phyloP scores from a whole-genome alignment of 164 flowering plant species.

The Brasenia schreberi region DNA sequence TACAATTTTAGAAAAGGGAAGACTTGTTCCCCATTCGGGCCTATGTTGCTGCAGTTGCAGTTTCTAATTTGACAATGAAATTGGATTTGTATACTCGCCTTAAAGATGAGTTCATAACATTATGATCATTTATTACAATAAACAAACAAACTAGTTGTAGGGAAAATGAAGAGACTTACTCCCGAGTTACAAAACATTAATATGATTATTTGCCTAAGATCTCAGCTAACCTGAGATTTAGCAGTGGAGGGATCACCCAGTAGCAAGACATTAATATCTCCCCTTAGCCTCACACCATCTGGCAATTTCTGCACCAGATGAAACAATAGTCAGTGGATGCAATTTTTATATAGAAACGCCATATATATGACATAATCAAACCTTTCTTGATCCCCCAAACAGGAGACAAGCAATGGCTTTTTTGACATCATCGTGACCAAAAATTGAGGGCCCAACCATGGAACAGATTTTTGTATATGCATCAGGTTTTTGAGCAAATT shows the following conservation, averaged over 20 bases:
- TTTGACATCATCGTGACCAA: constrained; percentile 90
- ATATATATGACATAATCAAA: constrained; percentile 5
- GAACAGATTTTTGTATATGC: constrained; percentile 61
- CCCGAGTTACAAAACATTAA: too few species aligned
- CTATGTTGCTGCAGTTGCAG: too few species aligned
- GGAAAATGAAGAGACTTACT: too few species aligned
- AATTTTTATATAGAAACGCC: background rate
- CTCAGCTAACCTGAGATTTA: constrained; percentile 71
- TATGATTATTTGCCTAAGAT: too few species aligned
- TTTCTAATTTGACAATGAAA: too few species aligned
- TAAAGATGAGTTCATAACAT: too few species aligned
- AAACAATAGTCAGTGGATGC: background rate
- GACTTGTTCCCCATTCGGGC: too few species aligned
- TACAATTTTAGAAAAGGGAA: too few species aligned
- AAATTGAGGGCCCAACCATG: constrained; percentile 94
- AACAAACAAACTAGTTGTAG: too few species aligned
- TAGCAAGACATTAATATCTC: constrained; percentile 93
- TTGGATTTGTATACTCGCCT: too few species aligned
- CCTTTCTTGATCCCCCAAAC: constrained; percentile 99
- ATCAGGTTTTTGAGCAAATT: constrained; percentile 65
- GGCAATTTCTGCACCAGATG: constrained; percentile 54
- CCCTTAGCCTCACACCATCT: constrained; percentile 91
- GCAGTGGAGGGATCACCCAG: constrained; percentile 99
- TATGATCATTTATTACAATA: too few species aligned
- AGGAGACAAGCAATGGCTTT: constrained; percentile 93